These are phyloP conservation scores for Kwoniella europaea DNA, from an alignment of 768 basidiomycete genomes.

Conservation along the genomic window DNA sequence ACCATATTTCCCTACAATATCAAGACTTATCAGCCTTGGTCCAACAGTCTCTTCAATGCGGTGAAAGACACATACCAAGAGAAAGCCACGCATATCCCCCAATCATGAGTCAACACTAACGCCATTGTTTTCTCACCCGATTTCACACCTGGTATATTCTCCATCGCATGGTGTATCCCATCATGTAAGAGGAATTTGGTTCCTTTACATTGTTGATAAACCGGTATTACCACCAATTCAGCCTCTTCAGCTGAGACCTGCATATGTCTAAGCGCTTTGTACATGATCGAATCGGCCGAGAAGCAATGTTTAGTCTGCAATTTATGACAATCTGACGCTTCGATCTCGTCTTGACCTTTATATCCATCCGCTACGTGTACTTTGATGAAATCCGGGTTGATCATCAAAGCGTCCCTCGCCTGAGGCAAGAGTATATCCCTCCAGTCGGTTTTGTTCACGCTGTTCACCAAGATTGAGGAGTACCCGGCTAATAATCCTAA, in stretches of 20 bases:
- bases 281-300: conserved; percentile 56
- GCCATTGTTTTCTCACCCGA: conserved; percentile 39
- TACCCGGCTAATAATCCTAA: conserved; percentile 21
- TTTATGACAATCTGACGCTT: conserved; percentile 48
- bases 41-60: not conserved
- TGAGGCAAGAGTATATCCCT: conserved; percentile 51
- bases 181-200: conserved; percentile 46
- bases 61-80: conserved; percentile 41
- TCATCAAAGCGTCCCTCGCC: conserved; percentile 42
- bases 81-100: conserved; percentile 55
- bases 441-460: conserved; percentile 44
- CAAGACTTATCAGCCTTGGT: not conserved
- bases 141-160: conserved; percentile 44
- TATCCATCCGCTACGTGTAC: conserved; percentile 55
- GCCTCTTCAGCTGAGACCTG: conserved; percentile 55
- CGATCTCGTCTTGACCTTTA: conserved; percentile 42
- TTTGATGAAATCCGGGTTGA: conserved; percentile 48
- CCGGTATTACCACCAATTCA: conserved; percentile 54
- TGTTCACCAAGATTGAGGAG: conserved; percentile 26
- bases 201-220: conserved; percentile 54
- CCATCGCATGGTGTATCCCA: conserved; percentile 38
- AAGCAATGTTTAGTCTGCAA: conserved; percentile 54
- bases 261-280: conserved; percentile 50
- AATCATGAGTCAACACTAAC: conserved; percentile 57
- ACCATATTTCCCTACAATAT: conserved; percentile 51